Percentiles rank a stretch among this genome's conserved stretches.
Conservation (phyloP, 2,329 filamentous ascomycete genomes). For the Diaporthe humulicola region DNA sequence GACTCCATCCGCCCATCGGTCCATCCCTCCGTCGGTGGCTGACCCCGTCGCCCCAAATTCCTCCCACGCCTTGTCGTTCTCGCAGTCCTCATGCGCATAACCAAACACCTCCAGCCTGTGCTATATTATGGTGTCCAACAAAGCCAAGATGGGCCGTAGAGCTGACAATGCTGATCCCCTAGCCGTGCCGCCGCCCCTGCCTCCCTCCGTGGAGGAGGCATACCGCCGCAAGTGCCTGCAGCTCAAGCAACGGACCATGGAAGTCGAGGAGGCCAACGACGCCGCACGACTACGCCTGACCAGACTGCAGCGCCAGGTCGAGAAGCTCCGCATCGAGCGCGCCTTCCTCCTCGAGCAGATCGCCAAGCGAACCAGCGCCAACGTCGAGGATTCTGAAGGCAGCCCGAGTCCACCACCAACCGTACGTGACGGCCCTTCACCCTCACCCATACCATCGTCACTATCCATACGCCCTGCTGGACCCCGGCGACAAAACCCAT, state of each 20-base stretch:
- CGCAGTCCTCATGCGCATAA: constrained; percentile 1
- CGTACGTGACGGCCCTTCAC: constrained; percentile 60
- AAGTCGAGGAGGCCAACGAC: constrained; percentile 94
- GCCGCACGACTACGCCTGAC: constrained; percentile 82
- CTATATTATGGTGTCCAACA: constrained; percentile 35
- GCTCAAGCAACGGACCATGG: constrained; percentile 89
- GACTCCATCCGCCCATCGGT: constrained; percentile 32
- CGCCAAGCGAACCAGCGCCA: constrained; percentile 79
- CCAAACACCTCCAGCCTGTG: constrained; percentile 2
- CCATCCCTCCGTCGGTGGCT: constrained; percentile 7
- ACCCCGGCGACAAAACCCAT: constrained; percentile 39
- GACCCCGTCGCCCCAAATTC: constrained; percentile 33
- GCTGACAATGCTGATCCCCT: constrained; percentile 50
- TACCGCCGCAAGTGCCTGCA: constrained; percentile 98
- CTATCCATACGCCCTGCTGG: constrained; percentile 35
- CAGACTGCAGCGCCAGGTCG: constrained; percentile 85
- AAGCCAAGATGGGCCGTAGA: constrained; percentile 44
- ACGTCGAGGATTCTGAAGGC: constrained; percentile 83
- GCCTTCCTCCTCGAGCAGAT: constrained; percentile 82
- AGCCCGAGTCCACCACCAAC: constrained; percentile 85
- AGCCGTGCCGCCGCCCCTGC: constrained; percentile 71
- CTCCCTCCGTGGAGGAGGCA: constrained; percentile 93
- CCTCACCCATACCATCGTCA: constrained; percentile 40
- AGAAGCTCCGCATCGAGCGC: constrained; percentile 91
- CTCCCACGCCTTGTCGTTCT: constrained; percentile 5